Base-by-base conservation (phyloP, 2,329 filamentous ascomycete species). In the Ceratocystis cubensis region DNA sequence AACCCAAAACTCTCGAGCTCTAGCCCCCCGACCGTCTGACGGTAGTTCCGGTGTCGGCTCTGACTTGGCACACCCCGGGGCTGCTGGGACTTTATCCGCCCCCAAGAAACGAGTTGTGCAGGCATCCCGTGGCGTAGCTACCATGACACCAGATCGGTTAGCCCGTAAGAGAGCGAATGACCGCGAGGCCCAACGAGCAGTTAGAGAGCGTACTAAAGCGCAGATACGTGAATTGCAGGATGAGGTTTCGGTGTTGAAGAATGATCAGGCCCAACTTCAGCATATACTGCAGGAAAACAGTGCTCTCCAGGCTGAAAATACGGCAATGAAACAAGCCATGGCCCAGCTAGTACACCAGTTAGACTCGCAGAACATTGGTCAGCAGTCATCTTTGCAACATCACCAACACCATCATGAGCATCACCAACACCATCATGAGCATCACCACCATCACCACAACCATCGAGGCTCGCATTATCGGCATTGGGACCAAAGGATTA, bases 171-270 rank as follows among this genome's bases (percentile, higher is more conserved):
- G 82, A 66, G 81, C 81, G 41, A 84, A 83, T 71, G 81, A 68
- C 84, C 86, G 90, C 67, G 89, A 95, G 75, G 91, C 90, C 37
- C 90, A 96, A 74, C 83, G 90, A 62, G 89, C 89, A 48, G 94
- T 95, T 68, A 82, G 90, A 53, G 88, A 93, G 77, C 84, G 90
- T 66, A 94, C 89, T 33, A 90, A 87, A 76, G 83, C 85, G 67
- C 88, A 89, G 74, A 94, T 94, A 71, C 88, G 93, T 73, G 78
- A 76, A 5, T 79, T 94, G 68, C 67, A 68, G 59, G 67, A 68
- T 53, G 66, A 68, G 61, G 66, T 68, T 13, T 37, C 63, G 28
- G 66, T 68, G 7, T 53, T 68, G 22, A 68, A 68, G 41, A 64
- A 64, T 61, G 66, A 68, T n/a, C 66, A 68, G 30, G 66, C 64